These are phyloP conservation scores for Vigna nakashimae DNA, from an alignment of 306 rosid species.

Conservation along the genomic window DNA sequence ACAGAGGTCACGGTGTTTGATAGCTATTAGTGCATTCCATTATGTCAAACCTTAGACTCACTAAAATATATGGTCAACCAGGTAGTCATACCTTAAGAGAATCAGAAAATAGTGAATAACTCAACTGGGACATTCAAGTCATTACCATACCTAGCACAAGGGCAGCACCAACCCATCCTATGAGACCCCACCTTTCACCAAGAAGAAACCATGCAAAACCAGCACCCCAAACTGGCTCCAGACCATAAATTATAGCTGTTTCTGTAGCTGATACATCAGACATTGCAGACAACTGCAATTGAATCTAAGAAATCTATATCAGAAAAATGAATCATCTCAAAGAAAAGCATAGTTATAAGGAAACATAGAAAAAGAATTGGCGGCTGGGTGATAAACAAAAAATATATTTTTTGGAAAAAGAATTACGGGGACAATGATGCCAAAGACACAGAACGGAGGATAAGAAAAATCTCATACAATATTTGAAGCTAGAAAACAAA, in stretches of 20 bases:
- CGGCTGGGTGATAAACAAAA: neutral
- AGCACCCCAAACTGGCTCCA: conserved; percentile 90
- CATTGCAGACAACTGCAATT: conserved; percentile 78
- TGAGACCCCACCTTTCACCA: conserved; percentile 81
- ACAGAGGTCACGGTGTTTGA: no score
- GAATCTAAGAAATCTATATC: conserved; percentile 13
- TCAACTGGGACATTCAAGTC: conserved; percentile 6
- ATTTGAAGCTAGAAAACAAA: neutral
- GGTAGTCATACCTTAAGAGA: neutral
- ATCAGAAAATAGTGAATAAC: neutral
- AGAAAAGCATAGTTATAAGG: neutral
- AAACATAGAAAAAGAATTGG: neutral
- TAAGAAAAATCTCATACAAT: neutral
- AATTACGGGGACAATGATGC: neutral
- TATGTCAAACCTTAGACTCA: neutral
- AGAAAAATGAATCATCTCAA: conserved; percentile 28
- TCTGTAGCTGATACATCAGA: conserved; percentile 78
- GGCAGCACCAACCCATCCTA: conserved; percentile 84
- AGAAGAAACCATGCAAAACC: conserved; percentile 82
- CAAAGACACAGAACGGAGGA: neutral
- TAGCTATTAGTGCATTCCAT: conserved; percentile 1
- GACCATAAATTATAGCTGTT: conserved; percentile 76
- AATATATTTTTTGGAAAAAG: no score
- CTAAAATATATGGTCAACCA: neutral
- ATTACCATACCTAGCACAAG: conserved; percentile 64